Conservation (phyloP, 2,329 filamentous ascomycete genomes). For the Aureobasidium sp. region DNA sequence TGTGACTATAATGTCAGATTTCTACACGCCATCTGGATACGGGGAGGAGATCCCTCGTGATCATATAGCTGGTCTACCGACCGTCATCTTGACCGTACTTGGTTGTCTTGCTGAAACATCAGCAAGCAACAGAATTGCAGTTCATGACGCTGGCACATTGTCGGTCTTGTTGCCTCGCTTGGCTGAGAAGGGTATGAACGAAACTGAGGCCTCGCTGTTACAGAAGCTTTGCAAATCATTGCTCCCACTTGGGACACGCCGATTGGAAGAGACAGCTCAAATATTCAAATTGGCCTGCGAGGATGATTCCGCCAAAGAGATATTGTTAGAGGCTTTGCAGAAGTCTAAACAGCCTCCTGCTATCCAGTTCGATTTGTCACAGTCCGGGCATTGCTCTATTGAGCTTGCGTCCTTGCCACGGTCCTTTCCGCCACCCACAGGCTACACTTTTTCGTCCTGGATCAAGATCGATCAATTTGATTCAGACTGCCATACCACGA, state of each 20-base stretch:
- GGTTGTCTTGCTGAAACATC: slow-evolving; percentile 1
- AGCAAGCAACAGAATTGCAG: slow-evolving; percentile 7
- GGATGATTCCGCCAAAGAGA: slow-evolving; percentile 53
- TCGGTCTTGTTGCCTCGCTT: slow-evolving; percentile 12
- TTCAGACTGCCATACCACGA: slow-evolving; percentile 75
- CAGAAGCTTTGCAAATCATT: slow-evolving; percentile 62
- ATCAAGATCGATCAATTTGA: slow-evolving; percentile 84
- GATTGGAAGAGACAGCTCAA: slow-evolving; percentile 74
- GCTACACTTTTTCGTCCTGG: slow-evolving; percentile 90
- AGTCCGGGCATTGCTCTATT: slow-evolving; percentile 81
- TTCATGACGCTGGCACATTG: slow-evolving; percentile 16
- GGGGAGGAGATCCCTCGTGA: background rate
- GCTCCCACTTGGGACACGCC: slow-evolving; percentile 68
- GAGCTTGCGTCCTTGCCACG: slow-evolving; percentile 82
- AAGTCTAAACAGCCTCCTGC: slow-evolving; percentile 71
- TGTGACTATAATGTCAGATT: background rate
- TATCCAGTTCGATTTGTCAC: slow-evolving; percentile 88
- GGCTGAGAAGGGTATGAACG: background rate
- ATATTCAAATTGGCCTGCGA: slow-evolving; percentile 55
- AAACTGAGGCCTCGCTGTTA: slow-evolving; percentile 35
- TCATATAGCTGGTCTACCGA: background rate
- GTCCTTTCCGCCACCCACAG: slow-evolving; percentile 72
- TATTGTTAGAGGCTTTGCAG: slow-evolving; percentile 66
- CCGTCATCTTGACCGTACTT: slow-evolving; percentile 6
- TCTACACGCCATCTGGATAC: background rate